Percentiles rank a stretch among this genome's conserved stretches.
Conservation (phyloP, 2,329 filamentous ascomycete genomes). For the Aureobasidium sp. region DNA sequence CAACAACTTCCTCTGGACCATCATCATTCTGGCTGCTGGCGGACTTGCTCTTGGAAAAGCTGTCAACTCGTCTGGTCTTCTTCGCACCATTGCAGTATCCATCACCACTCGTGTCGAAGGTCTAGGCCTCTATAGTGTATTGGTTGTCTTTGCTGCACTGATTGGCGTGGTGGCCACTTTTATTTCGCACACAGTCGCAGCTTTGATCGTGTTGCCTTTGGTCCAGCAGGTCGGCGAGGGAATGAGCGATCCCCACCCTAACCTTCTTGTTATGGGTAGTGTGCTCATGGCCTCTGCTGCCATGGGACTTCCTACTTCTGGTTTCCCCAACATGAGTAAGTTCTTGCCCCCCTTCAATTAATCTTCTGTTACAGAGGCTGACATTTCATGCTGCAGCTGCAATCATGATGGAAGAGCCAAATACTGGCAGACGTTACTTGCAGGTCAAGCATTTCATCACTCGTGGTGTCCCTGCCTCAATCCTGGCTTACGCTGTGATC, state of each 20-base stretch:
- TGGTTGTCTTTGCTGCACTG: conserved; percentile 74
- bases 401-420: conserved; percentile 97
- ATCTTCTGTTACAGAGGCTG: not conserved
- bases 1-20: conserved; percentile 99
- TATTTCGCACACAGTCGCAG: conserved; percentile 94
- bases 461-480: conserved; percentile 77
- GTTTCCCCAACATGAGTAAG: conserved; percentile 99
- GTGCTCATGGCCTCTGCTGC: conserved; percentile 97
- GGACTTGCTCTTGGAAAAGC: conserved; percentile 88
- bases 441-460: conserved; percentile 91
- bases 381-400: conserved; percentile 54
- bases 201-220: conserved; percentile 85
- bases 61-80: conserved; percentile 82
- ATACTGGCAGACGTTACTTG: conserved; percentile 84
- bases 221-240: conserved; percentile 75
- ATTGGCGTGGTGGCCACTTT: conserved; percentile 94
- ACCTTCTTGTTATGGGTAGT: conserved; percentile 87
- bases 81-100: conserved; percentile 73
- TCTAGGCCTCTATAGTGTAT: conserved; percentile 74
- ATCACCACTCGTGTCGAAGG: conserved; percentile 69
- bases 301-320: conserved; percentile 91
- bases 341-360: conserved; percentile 22
- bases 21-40: conserved; percentile 94
- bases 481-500: conserved; percentile 73
- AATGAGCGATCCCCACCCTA: conserved; percentile 88